These are phyloP conservation scores for Clavispora carvajalis DNA, from an alignment of 805 yeast genomes.

Conservation along the genomic window DNA sequence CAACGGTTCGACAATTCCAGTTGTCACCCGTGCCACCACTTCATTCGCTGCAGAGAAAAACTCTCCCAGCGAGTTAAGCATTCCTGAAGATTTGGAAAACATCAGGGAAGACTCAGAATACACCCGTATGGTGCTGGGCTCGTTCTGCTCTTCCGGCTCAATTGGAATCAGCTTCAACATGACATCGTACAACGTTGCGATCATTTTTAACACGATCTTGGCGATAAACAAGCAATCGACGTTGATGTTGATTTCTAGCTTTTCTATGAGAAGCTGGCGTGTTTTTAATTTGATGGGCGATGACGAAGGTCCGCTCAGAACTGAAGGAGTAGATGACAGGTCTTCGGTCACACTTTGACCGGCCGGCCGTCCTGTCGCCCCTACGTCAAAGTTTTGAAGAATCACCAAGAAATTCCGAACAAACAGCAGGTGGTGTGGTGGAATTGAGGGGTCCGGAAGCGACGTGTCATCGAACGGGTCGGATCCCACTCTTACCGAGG, in stretches of 20 bases:
- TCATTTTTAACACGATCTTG: conserved; percentile 28
- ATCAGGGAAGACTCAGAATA: conserved; percentile 30
- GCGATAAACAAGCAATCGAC: conserved; percentile 36
- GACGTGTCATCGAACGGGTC: conserved; percentile 13
- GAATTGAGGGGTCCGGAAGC: conserved; percentile 5
- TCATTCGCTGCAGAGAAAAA: conserved; percentile 19
- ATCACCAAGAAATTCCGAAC: conserved; percentile 27
- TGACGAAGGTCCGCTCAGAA: conserved; percentile 3
- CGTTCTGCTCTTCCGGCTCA: conserved; percentile 4
- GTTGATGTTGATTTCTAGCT: conserved; percentile 38
- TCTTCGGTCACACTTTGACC: neutral
- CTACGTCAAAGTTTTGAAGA: conserved; percentile 38
- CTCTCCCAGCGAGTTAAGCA: conserved; percentile 18
- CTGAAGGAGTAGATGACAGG: neutral
- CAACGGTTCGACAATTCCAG: conserved; percentile 38
- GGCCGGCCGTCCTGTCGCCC: conserved; percentile 8
- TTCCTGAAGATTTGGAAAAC: conserved; percentile 26
- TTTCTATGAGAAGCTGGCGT: conserved; percentile 38
- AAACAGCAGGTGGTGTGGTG: conserved; percentile 27
- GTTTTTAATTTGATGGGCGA: conserved; percentile 39
- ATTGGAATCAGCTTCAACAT: conserved; percentile 17
- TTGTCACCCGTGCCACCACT: conserved; percentile 22
- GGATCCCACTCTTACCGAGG: conserved; percentile 2
- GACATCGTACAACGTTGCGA: conserved; percentile 23
- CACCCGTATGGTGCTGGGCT: conserved; percentile 1